phyloP scores from a whole-genome alignment of 495 filamentous ascomycete species.

The Penicillium riverlandense region DNA sequence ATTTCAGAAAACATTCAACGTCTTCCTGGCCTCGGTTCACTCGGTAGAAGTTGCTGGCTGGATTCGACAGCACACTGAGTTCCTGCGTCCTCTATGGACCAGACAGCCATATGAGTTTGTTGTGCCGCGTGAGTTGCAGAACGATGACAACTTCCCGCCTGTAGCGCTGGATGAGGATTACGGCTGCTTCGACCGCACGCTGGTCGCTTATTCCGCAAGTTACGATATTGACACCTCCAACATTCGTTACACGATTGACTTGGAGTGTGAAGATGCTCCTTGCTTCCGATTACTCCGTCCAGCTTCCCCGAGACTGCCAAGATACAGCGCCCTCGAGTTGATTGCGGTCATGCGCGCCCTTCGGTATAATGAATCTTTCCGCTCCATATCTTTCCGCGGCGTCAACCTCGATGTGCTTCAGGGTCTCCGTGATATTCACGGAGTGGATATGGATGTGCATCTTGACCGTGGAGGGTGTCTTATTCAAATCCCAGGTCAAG shows the following conservation, averaged over 20 bases:
- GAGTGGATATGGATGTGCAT: slow-evolving; percentile 55
- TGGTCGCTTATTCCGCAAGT: slow-evolving; percentile 79
- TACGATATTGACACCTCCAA: slow-evolving; percentile 67
- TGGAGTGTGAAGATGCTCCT: slow-evolving; percentile 70
- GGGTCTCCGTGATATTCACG: slow-evolving; percentile 51
- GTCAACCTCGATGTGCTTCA: slow-evolving; percentile 65
- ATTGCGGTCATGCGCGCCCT: slow-evolving; percentile 81
- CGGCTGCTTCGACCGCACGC: slow-evolving; percentile 70
- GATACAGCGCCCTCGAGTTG: slow-evolving; percentile 68
- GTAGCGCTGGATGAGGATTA: slow-evolving; percentile 64
- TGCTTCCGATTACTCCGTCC: slow-evolving; percentile 75
- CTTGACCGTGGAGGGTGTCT: slow-evolving; percentile 49
- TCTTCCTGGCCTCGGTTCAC: slow-evolving; percentile 74
- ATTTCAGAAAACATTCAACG: slow-evolving; percentile 49
- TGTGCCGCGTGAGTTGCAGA: slow-evolving; percentile 52
- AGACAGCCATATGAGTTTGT: slow-evolving; percentile 57
- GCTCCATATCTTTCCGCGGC: slow-evolving; percentile 73
- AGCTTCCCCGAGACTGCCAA: slow-evolving; percentile 40
- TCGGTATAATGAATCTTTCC: slow-evolving; percentile 88
- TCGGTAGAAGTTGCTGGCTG: slow-evolving; percentile 70
- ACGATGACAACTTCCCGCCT: slow-evolving; percentile 57
- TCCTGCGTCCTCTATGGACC: slow-evolving; percentile 79
- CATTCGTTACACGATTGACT: slow-evolving; percentile 70
- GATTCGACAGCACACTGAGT: slow-evolving; percentile 66
- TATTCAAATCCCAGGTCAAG: slow-evolving; percentile 52